Evolutionary conservation across 1,284 basidiomycete genomes (phyloP).

Genomic region (Microbotryum silenes-acaulis): DNA sequence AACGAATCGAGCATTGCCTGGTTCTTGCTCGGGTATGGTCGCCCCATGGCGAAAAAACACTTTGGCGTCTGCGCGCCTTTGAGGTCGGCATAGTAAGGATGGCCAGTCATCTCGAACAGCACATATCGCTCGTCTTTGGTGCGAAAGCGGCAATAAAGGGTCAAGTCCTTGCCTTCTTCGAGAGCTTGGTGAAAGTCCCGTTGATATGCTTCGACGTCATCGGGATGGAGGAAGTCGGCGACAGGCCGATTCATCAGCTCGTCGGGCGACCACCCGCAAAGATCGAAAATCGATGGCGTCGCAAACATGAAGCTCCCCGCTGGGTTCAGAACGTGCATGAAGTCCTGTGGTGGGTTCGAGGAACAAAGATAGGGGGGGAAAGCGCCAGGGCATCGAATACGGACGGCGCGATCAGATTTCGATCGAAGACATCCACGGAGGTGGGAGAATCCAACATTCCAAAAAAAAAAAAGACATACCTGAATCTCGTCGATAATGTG

Average conservation of each 20-base stretch:
- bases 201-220: slow-evolving; percentile 56
- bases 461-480: slow-evolving; percentile 6
- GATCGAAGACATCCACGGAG: background rate
- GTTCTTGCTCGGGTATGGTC: slow-evolving; percentile 66
- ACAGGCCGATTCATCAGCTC: slow-evolving; percentile 63
- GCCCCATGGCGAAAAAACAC: slow-evolving; percentile 64
- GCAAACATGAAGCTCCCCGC: slow-evolving; percentile 60
- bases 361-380: background rate
- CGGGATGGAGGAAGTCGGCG: slow-evolving; percentile 54
- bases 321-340: slow-evolving; percentile 59
- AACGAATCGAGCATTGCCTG: slow-evolving; percentile 65
- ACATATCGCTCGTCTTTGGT: slow-evolving; percentile 46
- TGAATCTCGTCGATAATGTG: slow-evolving; percentile 67
- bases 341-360: slow-evolving; percentile 44
- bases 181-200: slow-evolving; percentile 53
- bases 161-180: slow-evolving; percentile 47
- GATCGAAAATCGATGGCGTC: slow-evolving; percentile 57
- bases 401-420: too few relatives aligned
- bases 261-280: slow-evolving; percentile 64
- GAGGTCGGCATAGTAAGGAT: slow-evolving; percentile 51
- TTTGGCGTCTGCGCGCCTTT: slow-evolving; percentile 34
- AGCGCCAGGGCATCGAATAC: background rate
- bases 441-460: background rate
- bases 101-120: slow-evolving; percentile 65
- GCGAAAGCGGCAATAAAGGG: slow-evolving; percentile 58